These are phyloP conservation scores for Blastocystis sp. DNA, from an alignment of 352 stramenopile genomes.

Conservation along the genomic window DNA sequence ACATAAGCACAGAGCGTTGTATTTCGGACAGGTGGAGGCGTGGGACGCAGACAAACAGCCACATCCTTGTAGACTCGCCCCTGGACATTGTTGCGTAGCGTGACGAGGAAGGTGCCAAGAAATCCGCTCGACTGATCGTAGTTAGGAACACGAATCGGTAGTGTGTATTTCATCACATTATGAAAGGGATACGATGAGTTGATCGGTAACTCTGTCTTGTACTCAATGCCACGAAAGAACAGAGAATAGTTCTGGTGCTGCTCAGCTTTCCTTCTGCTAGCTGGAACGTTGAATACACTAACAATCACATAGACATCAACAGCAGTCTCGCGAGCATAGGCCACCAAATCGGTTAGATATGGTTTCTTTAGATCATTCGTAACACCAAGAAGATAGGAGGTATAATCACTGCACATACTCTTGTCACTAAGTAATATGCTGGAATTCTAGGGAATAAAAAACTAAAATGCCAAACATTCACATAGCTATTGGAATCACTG, in stretches of 20 bases:
- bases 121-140: neutral
- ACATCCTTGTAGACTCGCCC: neutral
- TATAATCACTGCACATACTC: neutral
- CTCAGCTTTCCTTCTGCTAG: neutral
- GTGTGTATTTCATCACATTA: neutral
- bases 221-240: neutral
- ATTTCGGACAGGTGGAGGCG: neutral
- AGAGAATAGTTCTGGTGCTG: neutral
- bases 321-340: neutral
- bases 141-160: neutral
- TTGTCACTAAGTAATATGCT: too few species aligned
- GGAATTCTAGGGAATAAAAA: too few species aligned
- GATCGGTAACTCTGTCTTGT: neutral
- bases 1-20: neutral
- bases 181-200: neutral
- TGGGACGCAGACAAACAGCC: neutral
- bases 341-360: neutral
- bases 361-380: neutral
- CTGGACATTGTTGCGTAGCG: neutral
- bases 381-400: neutral
- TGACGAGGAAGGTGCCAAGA: neutral
- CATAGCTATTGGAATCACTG: too few species aligned
- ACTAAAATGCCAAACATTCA: too few species aligned
- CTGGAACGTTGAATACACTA: neutral
- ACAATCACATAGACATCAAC: constrained; percentile 1